Percentiles rank a stretch among this genome's conserved stretches.
These are phyloP conservation scores for Ascochyta fabae DNA, from an alignment of 2,329 filamentous ascomycete genomes.

Conservation along the genomic window DNA sequence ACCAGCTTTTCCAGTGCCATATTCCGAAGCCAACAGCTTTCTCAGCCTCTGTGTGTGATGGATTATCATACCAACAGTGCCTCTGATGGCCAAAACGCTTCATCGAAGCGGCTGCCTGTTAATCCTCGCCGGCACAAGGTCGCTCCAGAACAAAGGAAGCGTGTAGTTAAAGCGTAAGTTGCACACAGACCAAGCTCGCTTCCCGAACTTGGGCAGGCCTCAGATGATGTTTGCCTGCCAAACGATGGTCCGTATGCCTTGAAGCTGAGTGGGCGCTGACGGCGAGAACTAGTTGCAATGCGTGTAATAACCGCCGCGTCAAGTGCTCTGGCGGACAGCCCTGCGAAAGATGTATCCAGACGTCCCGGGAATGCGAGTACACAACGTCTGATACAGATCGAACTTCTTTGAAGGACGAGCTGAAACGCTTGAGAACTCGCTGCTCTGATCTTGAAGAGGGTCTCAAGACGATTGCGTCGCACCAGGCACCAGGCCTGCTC, in stretches of 20 bases:
- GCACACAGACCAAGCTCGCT: neutral
- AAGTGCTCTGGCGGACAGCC: slow-evolving; percentile 37
- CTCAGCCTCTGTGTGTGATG: slow-evolving; percentile 1
- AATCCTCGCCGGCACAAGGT: slow-evolving; percentile 25
- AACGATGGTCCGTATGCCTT: neutral
- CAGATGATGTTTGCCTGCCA: neutral
- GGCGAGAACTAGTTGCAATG: slow-evolving; percentile 29
- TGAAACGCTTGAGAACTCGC: slow-evolving; percentile 31
- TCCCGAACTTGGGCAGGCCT: neutral
- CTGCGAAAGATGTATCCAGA: slow-evolving; percentile 30
- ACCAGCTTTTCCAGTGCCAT: slow-evolving; percentile 1
- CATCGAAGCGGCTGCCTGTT: slow-evolving; percentile 20
- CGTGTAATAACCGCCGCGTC: slow-evolving; percentile 35
- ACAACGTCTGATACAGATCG: slow-evolving; percentile 29
- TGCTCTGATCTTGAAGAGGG: slow-evolving; percentile 28
- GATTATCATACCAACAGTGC: neutral
- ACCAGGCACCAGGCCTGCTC: slow-evolving; percentile 24
- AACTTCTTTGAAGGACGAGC: slow-evolving; percentile 27
- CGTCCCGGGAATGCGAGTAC: slow-evolving; percentile 32
- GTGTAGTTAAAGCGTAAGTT: slow-evolving; percentile 23
- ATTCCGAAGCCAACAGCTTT: neutral
- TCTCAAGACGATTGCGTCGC: slow-evolving; percentile 22
- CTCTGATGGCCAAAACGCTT: slow-evolving; percentile 2
- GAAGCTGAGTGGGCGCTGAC: slow-evolving; percentile 1
- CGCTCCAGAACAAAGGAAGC: slow-evolving; percentile 19